These are phyloP conservation scores for Forsythia suspensa DNA, from an alignment of 257 asterid genomes.

Conservation along the genomic window DNA sequence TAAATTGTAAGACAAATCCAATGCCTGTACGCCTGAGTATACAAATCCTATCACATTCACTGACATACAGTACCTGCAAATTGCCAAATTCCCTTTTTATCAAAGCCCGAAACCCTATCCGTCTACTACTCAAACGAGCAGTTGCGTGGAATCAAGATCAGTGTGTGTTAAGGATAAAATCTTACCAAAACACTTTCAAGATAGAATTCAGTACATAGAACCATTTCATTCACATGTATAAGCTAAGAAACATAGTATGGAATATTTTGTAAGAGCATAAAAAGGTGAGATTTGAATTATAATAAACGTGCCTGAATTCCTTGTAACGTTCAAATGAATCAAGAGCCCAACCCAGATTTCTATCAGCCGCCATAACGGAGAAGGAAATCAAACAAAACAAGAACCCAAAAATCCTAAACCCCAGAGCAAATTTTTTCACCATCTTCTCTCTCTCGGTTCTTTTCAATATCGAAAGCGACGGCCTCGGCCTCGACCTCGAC, in stretches of 20 bases:
- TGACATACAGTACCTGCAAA: constrained; percentile 67
- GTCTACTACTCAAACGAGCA: neutral
- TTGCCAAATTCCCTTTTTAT: constrained; percentile 14
- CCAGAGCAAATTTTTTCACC: constrained; percentile 55
- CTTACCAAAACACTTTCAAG: too few relatives aligned
- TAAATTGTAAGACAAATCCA: constrained; percentile 46
- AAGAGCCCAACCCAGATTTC: constrained; percentile 44
- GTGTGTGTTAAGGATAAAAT: too few relatives aligned
- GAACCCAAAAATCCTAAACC: constrained; percentile 60
- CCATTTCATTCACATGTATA: neutral
- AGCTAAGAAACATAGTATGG: neutral
- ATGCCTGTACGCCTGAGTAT: constrained; percentile 73
- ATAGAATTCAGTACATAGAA: too few relatives aligned
- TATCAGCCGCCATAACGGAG: constrained; percentile 72
- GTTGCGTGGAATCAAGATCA: too few relatives aligned
- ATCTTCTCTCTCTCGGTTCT: constrained; percentile 40
- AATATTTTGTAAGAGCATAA: neutral
- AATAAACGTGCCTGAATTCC: constrained; percentile 42
- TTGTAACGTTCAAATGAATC: constrained; percentile 45
- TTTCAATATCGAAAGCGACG: constrained; percentile 40
- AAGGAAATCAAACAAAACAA: constrained; percentile 62
- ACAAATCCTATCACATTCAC: constrained; percentile 69
- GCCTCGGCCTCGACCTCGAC: constrained; percentile 38
- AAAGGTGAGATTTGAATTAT: neutral
- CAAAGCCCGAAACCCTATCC: neutral